A percentile compares a stretch with the other conserved stretches of the same genome.
phyloP scores from a whole-genome alignment of 2,329 filamentous ascomycete species.

The Pyrenochaeta sp. region DNA sequence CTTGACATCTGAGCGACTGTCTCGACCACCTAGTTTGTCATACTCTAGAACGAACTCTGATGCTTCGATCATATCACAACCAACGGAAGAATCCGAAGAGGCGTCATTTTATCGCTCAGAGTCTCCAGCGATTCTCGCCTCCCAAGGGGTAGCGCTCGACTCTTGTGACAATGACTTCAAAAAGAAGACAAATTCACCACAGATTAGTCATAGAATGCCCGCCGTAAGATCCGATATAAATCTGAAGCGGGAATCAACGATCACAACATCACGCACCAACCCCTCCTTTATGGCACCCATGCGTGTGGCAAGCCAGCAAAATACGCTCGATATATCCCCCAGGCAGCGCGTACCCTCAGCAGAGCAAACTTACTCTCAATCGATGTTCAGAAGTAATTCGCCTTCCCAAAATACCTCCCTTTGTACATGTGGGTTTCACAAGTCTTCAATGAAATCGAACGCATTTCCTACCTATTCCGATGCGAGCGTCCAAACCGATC shows the following conservation, averaged over 20 bases:
- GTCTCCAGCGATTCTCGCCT: slow-evolving; percentile 11
- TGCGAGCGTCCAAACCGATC: slow-evolving; percentile 36
- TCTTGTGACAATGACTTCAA: neutral
- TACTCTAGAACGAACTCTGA: slow-evolving; percentile 35
- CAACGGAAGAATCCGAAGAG: slow-evolving; percentile 14
- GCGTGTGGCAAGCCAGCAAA: neutral
- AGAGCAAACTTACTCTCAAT: neutral
- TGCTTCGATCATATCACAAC: slow-evolving; percentile 21
- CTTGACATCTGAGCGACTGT: slow-evolving; percentile 22
- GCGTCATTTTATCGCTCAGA: slow-evolving; percentile 5
- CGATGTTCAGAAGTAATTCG: neutral
- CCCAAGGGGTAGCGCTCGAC: slow-evolving; percentile 3
- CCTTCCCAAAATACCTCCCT: neutral
- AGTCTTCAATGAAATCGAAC: neutral
- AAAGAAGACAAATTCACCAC: neutral
- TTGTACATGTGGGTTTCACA: slow-evolving; percentile 27
- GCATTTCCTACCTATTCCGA: slow-evolving; percentile 25
- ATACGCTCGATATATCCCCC: neutral
- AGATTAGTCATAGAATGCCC: neutral
- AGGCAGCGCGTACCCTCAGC: neutral
- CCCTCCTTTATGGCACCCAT: neutral
- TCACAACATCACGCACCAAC: too few species aligned
- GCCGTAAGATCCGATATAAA: neutral
- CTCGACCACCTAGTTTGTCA: slow-evolving; percentile 32
- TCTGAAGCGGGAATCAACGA: neutral